Percentiles rank a stretch among this genome's conserved stretches.
These are phyloP conservation scores for Stylonectria norvegica DNA, from an alignment of 2,329 filamentous ascomycete species.

Conservation along the genomic window DNA sequence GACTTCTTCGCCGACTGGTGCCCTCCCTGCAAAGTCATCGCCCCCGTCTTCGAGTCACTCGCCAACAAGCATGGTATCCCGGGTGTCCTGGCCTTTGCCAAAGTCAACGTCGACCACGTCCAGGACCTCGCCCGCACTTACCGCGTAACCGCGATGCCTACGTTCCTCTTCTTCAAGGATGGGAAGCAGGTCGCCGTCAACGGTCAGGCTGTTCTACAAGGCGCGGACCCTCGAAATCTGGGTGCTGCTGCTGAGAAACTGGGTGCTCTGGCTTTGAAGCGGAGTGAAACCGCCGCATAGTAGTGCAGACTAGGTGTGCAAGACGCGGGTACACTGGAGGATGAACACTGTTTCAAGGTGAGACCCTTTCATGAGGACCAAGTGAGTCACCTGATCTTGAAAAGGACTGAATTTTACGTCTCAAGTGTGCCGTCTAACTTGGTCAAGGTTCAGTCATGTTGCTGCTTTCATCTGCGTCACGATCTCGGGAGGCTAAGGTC, in stretches of 20 bases:
- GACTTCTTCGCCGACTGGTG: slow-evolving; percentile 54
- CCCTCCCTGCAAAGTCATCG: slow-evolving; percentile 47
- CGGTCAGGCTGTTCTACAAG: slow-evolving; percentile 32
- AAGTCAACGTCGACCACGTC: slow-evolving; percentile 86
- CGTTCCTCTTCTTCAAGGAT: slow-evolving; percentile 83
- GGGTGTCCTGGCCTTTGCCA: slow-evolving; percentile 70
- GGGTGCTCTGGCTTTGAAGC: slow-evolving; percentile 34
- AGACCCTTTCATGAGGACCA: too few relatives aligned
- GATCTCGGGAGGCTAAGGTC: too few relatives aligned
- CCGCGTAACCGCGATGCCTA: slow-evolving; percentile 86
- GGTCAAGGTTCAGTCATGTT: too few relatives aligned
- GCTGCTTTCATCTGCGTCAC: too few relatives aligned
- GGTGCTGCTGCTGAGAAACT: slow-evolving; percentile 38
- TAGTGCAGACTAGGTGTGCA: too few relatives aligned
- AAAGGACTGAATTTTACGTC: too few relatives aligned
- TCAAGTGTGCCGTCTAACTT: too few relatives aligned
- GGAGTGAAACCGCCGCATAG: slow-evolving; percentile 19
- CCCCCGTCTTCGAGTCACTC: slow-evolving; percentile 39
- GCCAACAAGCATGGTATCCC: slow-evolving; percentile 27
- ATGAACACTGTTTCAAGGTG: too few relatives aligned
- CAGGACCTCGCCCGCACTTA: slow-evolving; percentile 72
- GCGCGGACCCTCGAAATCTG: slow-evolving; percentile 31
- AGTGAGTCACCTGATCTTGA: too few relatives aligned
- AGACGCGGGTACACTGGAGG: too few relatives aligned
- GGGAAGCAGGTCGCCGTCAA: slow-evolving; percentile 28